Conservation (phyloP, 345 rosid species). For the Sonneratia alba region DNA sequence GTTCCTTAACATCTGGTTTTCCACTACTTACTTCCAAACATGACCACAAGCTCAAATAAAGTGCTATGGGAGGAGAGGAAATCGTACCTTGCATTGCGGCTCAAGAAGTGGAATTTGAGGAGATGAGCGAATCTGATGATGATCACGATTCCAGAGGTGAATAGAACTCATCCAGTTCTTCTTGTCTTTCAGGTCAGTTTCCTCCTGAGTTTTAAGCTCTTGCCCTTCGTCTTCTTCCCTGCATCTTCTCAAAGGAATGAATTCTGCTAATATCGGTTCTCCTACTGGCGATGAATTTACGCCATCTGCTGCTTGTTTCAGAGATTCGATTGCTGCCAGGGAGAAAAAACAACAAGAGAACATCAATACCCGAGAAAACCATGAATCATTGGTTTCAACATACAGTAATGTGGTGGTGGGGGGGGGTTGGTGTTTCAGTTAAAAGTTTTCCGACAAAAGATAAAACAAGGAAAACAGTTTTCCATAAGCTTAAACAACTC, state of each 20-base stretch:
- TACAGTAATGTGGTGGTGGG: no score
- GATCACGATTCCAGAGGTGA: slow-evolving; percentile 50
- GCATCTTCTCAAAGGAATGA: slow-evolving; percentile 49
- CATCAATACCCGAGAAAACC: no score
- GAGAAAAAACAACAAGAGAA: slow-evolving; percentile 6
- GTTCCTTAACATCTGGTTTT: no score
- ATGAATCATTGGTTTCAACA: no score
- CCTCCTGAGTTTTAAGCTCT: slow-evolving; percentile 14
- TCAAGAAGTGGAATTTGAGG: slow-evolving; percentile 30
- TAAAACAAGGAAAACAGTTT: no score
- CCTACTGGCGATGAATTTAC: slow-evolving; percentile 23
- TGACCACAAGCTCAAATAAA: neutral
- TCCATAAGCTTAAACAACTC: no score
- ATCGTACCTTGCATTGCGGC: slow-evolving; percentile 28
- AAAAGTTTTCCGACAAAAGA: no score
- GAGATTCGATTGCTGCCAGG: slow-evolving; percentile 48
- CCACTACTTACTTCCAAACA: neutral
- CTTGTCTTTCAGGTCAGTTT: slow-evolving; percentile 44
- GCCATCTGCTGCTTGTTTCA: slow-evolving; percentile 44
- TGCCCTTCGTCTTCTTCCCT: slow-evolving; percentile 15
- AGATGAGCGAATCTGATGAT: slow-evolving; percentile 2
- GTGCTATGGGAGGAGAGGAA: neutral
- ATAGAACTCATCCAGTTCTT: slow-evolving; percentile 60
- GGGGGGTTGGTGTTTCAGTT: no score
- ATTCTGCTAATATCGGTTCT: slow-evolving; percentile 61